Conservation (phyloP, 345 rosid species). For the Physaria fendleri region DNA sequence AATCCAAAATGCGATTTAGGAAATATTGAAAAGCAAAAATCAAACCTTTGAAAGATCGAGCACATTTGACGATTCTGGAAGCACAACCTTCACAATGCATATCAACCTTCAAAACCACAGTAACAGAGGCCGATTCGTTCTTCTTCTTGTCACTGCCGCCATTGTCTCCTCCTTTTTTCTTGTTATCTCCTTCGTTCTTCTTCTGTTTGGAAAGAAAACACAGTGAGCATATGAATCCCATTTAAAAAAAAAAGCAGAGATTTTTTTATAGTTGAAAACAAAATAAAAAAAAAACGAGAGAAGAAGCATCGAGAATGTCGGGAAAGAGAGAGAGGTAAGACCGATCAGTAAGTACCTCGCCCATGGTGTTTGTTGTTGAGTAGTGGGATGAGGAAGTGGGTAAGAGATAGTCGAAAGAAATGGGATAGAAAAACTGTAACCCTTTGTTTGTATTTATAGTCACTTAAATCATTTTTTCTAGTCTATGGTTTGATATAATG, state of each 20-base stretch:
- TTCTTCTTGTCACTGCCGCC: constrained; percentile 7
- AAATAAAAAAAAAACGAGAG: too few relatives aligned
- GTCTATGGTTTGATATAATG: constrained; percentile 2
- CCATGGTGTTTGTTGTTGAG: constrained; percentile 26
- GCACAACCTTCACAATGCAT: constrained; percentile 91
- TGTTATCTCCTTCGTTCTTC: constrained; percentile 18
- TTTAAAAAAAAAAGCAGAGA: neutral
- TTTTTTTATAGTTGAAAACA: neutral
- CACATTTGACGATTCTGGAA: constrained; percentile 36
- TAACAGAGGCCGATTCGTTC: constrained; percentile 6
- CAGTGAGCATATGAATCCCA: constrained; percentile 23
- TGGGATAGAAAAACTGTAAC: neutral
- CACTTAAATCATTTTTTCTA: neutral
- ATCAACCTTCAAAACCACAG: constrained; percentile 59
- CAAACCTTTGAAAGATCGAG: constrained; percentile 51
- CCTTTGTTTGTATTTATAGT: constrained; percentile 28
- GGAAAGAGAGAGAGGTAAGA: neutral
- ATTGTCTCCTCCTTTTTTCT: constrained; percentile 25
- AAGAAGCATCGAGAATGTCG: neutral
- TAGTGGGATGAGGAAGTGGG: constrained; percentile 23
- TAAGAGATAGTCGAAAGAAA: constrained; percentile 18
- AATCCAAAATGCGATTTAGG: neutral
- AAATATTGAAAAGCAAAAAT: neutral
- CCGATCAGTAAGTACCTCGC: constrained; percentile 23
- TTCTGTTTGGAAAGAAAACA: constrained; percentile 30